Evolutionary conservation across 2,329 filamentous ascomycete genomes (phyloP).

Genomic region (Scedosporium dehoogii): DNA sequence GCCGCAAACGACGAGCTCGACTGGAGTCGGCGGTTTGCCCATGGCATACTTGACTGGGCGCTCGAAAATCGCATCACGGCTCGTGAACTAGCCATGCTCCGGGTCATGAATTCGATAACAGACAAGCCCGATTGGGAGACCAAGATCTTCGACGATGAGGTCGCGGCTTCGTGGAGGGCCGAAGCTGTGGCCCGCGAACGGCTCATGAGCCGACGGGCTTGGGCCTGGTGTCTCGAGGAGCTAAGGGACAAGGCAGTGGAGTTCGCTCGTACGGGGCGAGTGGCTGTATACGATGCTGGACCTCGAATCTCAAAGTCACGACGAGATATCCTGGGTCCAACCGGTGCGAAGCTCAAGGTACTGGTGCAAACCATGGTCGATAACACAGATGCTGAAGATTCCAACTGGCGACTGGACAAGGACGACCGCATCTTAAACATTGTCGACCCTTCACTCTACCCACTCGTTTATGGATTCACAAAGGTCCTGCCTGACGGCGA

Average conservation of each 20-base stretch:
- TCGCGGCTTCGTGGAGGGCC: background rate
- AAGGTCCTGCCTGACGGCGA: background rate
- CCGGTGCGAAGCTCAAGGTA: background rate
- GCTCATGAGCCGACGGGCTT: background rate
- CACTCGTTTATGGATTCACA: background rate
- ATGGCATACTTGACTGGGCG: conserved; percentile 3
- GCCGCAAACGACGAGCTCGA: background rate
- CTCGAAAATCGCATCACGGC: conserved; percentile 5
- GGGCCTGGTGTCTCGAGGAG: conserved; percentile 2
- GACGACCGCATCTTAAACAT: background rate
- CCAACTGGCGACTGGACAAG: background rate
- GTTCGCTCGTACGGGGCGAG: background rate
- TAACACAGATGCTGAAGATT: background rate
- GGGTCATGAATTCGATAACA: conserved; percentile 8
- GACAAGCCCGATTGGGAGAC: conserved; percentile 6
- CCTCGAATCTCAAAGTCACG: background rate
- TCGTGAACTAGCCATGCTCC: conserved; percentile 9
- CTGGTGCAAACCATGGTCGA: background rate
- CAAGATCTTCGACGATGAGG: conserved; percentile 1
- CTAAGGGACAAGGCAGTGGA: background rate
- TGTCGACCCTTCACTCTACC: conserved; percentile 3
- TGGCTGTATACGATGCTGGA: background rate
- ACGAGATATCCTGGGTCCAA: background rate
- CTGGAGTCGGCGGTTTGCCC: conserved; percentile 3
- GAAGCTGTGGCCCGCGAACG: background rate